phyloP scores from a whole-genome alignment of 768 basidiomycete genomes.

The Chiua virens region DNA sequence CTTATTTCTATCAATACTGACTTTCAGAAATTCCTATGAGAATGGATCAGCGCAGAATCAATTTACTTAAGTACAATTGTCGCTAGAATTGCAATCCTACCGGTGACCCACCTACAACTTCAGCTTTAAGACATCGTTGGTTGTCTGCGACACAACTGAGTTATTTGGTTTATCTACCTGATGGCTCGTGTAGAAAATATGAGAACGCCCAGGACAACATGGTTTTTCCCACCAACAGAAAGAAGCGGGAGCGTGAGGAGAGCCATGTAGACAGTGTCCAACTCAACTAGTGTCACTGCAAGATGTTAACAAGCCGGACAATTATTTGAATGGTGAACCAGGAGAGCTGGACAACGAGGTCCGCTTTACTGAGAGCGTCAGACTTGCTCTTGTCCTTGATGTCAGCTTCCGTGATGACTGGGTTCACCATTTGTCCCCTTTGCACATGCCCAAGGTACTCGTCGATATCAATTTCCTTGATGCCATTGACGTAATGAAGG shows the following conservation, averaged over 20 bases:
- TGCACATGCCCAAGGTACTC: not conserved
- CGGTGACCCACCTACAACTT: not conserved
- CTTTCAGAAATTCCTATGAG: not conserved
- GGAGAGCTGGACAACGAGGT: not conserved
- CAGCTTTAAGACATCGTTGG: not conserved
- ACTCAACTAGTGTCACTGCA: not conserved
- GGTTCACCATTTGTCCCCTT: not conserved
- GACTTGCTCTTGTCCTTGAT: conserved; percentile 1
- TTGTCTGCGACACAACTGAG: not conserved
- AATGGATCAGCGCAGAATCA: not conserved
- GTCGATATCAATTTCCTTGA: not conserved
- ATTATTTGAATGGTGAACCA: not conserved
- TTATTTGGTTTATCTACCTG: not conserved
- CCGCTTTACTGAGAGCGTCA: not conserved
- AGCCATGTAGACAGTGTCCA: not conserved
- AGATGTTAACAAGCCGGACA: not conserved
- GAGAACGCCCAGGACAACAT: not conserved
- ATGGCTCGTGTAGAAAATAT: not conserved
- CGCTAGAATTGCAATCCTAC: too few relatives aligned
- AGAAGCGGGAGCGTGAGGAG: not conserved
- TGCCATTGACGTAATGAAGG: not conserved
- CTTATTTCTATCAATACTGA: not conserved
- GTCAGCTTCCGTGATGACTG: not conserved
- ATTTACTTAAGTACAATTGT: too few relatives aligned
- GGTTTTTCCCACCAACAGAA: conserved; percentile 1